Conservation (phyloP, 2,329 filamentous ascomycete genomes). For the Chalara sp. region DNA sequence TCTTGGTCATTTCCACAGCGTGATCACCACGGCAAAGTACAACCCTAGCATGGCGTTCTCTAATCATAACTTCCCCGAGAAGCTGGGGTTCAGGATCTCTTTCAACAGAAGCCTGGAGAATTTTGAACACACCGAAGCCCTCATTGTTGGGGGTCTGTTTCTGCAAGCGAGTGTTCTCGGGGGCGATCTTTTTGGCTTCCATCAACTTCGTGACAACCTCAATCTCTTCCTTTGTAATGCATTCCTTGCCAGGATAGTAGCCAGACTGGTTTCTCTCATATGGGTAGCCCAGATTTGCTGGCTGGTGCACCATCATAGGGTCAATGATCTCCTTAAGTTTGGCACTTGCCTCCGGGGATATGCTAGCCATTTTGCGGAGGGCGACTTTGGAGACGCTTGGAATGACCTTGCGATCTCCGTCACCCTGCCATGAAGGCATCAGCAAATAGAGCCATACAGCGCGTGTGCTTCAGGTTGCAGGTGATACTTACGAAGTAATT, state of each 20-base stretch:
- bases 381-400: slow-evolving; percentile 24
- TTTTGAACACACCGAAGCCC: slow-evolving; percentile 36
- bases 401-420: background rate
- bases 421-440: background rate
- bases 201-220: slow-evolving; percentile 42
- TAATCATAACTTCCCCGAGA: slow-evolving; percentile 25
- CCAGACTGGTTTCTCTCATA: slow-evolving; percentile 43
- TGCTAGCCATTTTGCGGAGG: background rate
- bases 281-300: slow-evolving; percentile 50
- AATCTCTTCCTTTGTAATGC: slow-evolving; percentile 46
- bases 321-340: slow-evolving; percentile 23
- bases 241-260: slow-evolving; percentile 48
- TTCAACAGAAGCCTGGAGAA: slow-evolving; percentile 34
- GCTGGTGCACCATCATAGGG: slow-evolving; percentile 38
- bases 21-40: slow-evolving; percentile 41
- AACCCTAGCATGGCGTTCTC: slow-evolving; percentile 11
- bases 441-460: background rate
- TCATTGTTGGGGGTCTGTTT: slow-evolving; percentile 25
- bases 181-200: slow-evolving; percentile 41
- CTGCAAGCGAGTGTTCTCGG: slow-evolving; percentile 51
- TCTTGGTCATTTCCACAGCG: slow-evolving; percentile 39
- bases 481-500: background rate
- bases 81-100: background rate
- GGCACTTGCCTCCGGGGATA: background rate
- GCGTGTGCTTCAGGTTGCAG: background rate